A percentile compares a stretch with the other conserved stretches of the same genome.
Evolutionary conservation across 176 grass and related monocot species (phyloP).

Genomic region (Oryza officinalis): DNA sequence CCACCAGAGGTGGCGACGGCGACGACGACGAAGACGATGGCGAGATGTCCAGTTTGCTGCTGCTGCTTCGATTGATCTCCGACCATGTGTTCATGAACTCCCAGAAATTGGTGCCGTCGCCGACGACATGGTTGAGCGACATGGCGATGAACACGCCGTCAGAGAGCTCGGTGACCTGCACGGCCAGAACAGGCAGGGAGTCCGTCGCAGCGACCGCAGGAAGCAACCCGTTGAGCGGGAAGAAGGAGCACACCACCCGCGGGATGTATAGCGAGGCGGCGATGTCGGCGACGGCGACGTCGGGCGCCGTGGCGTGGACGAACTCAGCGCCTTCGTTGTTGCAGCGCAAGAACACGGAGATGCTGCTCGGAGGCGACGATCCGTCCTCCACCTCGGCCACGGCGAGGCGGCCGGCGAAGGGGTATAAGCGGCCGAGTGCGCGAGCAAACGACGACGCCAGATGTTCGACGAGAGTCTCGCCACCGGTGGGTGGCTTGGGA

Average conservation of each 20-base stretch:
- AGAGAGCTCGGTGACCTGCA: constrained; percentile 59
- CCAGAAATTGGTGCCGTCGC: constrained; percentile 44
- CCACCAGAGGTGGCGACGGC: background rate
- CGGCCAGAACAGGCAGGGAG: background rate
- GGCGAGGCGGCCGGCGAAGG: constrained; percentile 44
- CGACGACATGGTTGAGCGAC: constrained; percentile 35
- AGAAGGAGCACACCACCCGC: background rate
- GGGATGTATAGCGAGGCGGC: background rate
- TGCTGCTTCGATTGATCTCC: constrained; percentile 19
- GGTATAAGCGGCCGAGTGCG: constrained; percentile 43
- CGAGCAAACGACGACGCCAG: constrained; percentile 24
- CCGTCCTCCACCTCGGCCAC: background rate
- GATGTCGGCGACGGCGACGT: constrained; percentile 22
- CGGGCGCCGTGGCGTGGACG: constrained; percentile 37
- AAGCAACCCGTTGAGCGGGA: background rate
- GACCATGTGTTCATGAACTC: constrained; percentile 48
- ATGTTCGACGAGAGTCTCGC: background rate
- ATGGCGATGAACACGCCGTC: constrained; percentile 55
- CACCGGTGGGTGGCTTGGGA: background rate
- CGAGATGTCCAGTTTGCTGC: too few relatives aligned
- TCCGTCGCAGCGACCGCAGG: background rate
- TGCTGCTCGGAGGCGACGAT: background rate
- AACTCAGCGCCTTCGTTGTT: constrained; percentile 38
- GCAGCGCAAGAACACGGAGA: background rate
- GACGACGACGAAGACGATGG: background rate